A percentile compares a stretch with the other conserved stretches of the same genome.
These are phyloP conservation scores for Ceratobasidium sp. DNA, from an alignment of 1,284 basidiomycete genomes.

Conservation along the genomic window DNA sequence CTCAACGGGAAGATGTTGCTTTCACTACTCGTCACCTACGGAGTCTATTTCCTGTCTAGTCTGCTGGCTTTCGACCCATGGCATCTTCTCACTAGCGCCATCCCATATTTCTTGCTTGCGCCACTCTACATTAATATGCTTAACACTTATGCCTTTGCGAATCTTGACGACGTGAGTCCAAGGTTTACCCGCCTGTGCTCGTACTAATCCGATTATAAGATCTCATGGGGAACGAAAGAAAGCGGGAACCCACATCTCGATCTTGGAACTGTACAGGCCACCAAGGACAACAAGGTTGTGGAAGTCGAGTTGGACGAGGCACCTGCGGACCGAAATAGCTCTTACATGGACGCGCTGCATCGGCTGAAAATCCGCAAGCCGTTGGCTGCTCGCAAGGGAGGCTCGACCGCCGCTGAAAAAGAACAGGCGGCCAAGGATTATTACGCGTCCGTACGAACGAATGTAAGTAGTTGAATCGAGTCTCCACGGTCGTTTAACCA, in stretches of 20 bases:
- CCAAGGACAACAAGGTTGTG: conserved; percentile 81
- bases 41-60: conserved; percentile 82
- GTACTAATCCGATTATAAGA: conserved; percentile 57
- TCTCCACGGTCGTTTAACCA: conserved; percentile 50
- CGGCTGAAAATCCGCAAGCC: conserved; percentile 81
- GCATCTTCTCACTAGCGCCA: conserved; percentile 91
- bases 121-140: conserved; percentile 91
- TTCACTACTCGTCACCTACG: conserved; percentile 87
- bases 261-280: conserved; percentile 75
- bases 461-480: conserved; percentile 63
- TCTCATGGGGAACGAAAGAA: conserved; percentile 92
- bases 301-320: conserved; percentile 90
- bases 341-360: conserved; percentile 89
- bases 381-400: conserved; percentile 51
- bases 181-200: conserved; percentile 31
- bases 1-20: conserved; percentile 78
- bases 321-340: conserved; percentile 85
- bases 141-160: conserved; percentile 86
- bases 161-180: conserved; percentile 76
- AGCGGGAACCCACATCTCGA: conserved; percentile 74
- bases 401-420: conserved; percentile 62
- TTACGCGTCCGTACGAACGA: conserved; percentile 91
- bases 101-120: conserved; percentile 88
- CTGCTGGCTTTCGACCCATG: conserved; percentile 93
- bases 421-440: conserved; percentile 86